Conservation (phyloP, 352 stramenopile species). For the Globisporangium perplexum region DNA sequence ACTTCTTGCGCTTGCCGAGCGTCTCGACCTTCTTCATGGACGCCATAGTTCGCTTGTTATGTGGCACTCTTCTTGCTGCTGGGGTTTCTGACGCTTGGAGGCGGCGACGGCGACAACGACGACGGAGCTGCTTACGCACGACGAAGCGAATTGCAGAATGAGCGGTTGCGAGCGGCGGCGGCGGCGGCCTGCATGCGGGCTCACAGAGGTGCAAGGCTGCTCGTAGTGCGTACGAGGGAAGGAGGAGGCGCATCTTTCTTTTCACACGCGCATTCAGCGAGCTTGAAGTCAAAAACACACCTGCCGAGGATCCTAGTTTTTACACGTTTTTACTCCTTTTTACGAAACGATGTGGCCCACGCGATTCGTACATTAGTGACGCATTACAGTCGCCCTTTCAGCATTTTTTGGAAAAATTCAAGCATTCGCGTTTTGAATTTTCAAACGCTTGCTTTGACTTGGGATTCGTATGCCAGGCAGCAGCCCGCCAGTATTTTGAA, state of each 20-base stretch:
- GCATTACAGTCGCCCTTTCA: neutral
- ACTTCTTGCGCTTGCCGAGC: conserved; percentile 88
- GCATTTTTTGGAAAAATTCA: neutral
- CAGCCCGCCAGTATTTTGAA: neutral
- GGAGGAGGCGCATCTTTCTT: neutral
- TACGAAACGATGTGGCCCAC: neutral
- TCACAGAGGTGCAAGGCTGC: too few species aligned
- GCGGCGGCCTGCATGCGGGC: too few species aligned
- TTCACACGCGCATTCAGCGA: neutral
- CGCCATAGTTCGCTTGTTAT: conserved; percentile 12
- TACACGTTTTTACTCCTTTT: neutral
- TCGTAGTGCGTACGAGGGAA: neutral
- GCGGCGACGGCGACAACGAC: neutral
- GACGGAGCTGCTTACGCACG: conserved; percentile 12
- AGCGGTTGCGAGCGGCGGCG: neutral
- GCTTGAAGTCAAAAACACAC: too few species aligned
- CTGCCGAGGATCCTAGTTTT: too few species aligned
- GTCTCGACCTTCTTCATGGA: conserved; percentile 79
- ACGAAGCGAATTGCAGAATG: conserved; percentile 15
- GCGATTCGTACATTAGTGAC: neutral
- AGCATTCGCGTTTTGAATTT: neutral
- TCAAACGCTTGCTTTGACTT: neutral
- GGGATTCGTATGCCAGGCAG: neutral
- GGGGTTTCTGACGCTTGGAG: neutral
- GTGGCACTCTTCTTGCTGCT: conserved; percentile 1